These are phyloP conservation scores for Babesia bovis DNA, from an alignment of 169 alveolate genomes.

Conservation along the genomic window DNA sequence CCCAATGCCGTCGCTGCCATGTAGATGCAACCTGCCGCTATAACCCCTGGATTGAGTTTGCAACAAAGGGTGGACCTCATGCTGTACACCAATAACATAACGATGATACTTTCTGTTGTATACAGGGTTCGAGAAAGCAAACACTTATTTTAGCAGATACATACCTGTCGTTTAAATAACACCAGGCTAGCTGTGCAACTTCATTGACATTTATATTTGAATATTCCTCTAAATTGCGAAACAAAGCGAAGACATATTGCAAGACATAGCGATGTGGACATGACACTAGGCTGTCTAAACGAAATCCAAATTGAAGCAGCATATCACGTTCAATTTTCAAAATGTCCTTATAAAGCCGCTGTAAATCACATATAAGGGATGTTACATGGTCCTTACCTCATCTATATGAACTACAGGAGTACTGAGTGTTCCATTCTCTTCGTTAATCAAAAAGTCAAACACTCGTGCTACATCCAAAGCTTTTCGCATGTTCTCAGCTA, in stretches of 20 bases:
- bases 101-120: background rate
- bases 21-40: constrained; percentile 64
- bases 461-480: constrained; percentile 80
- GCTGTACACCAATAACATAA: constrained; percentile 1
- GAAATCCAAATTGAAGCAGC: constrained; percentile 85
- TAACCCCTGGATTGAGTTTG: constrained; percentile 35
- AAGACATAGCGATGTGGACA: constrained; percentile 82
- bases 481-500: constrained; percentile 86
- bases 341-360: constrained; percentile 74
- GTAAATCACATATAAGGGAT: background rate
- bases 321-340: constrained; percentile 84
- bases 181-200: constrained; percentile 89
- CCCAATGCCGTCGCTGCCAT: constrained; percentile 65
- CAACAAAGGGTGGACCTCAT: constrained; percentile 63
- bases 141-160: background rate
- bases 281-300: constrained; percentile 72
- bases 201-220: constrained; percentile 66
- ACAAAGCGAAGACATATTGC: constrained; percentile 84
- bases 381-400: background rate
- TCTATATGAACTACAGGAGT: constrained; percentile 13
- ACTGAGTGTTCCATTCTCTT: constrained; percentile 3
- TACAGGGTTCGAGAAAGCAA: background rate
- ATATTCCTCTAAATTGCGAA: constrained; percentile 78
- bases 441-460: constrained; percentile 70
- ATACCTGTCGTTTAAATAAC: constrained; percentile 87